Base-by-base conservation (phyloP, 352 stramenopile genomes). In the Globisporangium solare region DNA sequence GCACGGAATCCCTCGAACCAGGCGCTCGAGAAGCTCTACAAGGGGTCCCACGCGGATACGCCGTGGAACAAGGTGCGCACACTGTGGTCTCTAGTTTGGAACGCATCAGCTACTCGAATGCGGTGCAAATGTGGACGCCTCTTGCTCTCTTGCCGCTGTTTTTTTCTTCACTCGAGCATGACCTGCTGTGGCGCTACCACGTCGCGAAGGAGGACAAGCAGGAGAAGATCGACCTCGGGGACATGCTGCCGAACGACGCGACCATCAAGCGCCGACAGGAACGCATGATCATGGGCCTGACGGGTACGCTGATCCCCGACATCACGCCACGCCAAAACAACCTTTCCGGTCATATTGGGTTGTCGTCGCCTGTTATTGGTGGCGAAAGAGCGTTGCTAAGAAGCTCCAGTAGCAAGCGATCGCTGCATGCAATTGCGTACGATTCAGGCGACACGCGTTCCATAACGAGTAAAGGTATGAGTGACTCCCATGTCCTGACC, bases 101-200 rank as follows among this genome's bases (percentile, higher is more conserved):
- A 35, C 27, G 27, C 27, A 35, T 10, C 27, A 35, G 27, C 27
- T 6, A 3, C 27, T 35, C 5, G 7, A 35, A 47, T 31, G 14
- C 1, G 6, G 50, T 5, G 32, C 10, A 32, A 14, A 22, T 14
- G 24, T 37, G 41, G 17, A n/a, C n/a, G 17, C 45, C 18, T 31
- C 17, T 15, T 39, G 15, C n/a, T n/a, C 13, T 40, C n/a, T 8
- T 51, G 2, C 20, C n/a, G n/a, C n/a, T n/a, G n/a, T 27, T 2
- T 27, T 27, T 27, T 27, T 27, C 24, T 27, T 50, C n/a, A 10
- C 27, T 35, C 10, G 27, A 35, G 3, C 42, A 64, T 67, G 73
- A 80, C 37, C 47, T 83, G 55, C 62, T 83, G 2, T 80, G 73
- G 73, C 61, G 69, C 13, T 73, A 80, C 42, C 73, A 83, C 21